Evolutionary conservation across 2,329 filamentous ascomycete species (phyloP), one percentile per base, ranked within the genome.

Genomic region (Aspergillus clavatus): DNA sequence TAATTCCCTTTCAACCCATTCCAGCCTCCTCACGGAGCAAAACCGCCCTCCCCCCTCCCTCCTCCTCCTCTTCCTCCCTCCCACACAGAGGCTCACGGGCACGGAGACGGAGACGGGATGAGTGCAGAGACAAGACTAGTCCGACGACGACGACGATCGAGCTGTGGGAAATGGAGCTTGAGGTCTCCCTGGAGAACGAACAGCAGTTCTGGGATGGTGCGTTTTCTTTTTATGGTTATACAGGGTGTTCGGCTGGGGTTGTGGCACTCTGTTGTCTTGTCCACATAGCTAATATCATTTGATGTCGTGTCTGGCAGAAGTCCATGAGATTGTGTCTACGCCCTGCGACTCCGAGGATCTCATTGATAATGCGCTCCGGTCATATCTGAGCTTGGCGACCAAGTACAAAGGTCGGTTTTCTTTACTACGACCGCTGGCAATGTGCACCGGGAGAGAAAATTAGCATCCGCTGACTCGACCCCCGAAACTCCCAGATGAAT

Each of bases 171-270:
- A 83, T 84, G 81, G 72, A 86, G 72, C 80, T 81, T 71, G 84
- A 89, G 69, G 78, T 79, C 62, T 78, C 77, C 59, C 79, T 87
- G 68, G 85, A 90, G 70, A 84, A 82, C 68, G 87, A 89, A 72
- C 80, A 89, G 68, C 84, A 90, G 71, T 89, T 95, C 73, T 96
- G 89, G 91, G 78, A 83, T 70, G 87, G 90, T 95, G 68, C 66
- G 78, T 64, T 48, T 42, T 21, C 56, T 55, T 68, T 63, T 42
- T 58, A 56, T 58, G 48, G 50, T 52, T 55, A 43, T 50, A n/a
- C n/a, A n/a, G n/a, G n/a, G n/a, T n/a, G n/a, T n/a, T n/a, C n/a
- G n/a, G n/a, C n/a, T n/a, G n/a, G n/a, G n/a, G n/a, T n/a, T n/a
- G n/a, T n/a, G n/a, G n/a, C n/a, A n/a, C n/a, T n/a, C n/a, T n/a